Conservation (phyloP, 441 rosid genomes). For the Flueggea neowawraea region DNA sequence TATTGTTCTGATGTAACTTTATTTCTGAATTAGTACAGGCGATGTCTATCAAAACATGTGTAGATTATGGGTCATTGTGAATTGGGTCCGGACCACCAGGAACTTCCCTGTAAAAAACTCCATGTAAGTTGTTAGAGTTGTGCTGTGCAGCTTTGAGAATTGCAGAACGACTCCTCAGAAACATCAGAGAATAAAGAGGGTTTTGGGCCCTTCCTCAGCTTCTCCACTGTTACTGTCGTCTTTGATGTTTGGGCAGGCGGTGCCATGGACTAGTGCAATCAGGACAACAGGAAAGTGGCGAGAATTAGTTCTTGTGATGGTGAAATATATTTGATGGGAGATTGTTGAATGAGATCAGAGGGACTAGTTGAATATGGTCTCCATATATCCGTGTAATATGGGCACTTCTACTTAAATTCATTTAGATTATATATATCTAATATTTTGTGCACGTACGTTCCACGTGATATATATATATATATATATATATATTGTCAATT, state of each 20-base stretch:
- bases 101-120: constrained; percentile 29
- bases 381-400: no score
- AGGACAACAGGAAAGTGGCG: constrained; percentile 13
- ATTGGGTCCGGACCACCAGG: constrained; percentile 42
- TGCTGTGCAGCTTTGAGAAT: constrained; percentile 10
- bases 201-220: constrained; percentile 1
- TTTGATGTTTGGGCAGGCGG: constrained; percentile 19
- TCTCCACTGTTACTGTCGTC: background rate
- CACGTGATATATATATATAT: no score
- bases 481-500: no score
- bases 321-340: background rate
- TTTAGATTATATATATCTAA: no score
- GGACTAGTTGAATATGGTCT: no score
- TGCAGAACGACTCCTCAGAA: constrained; percentile 18
- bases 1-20: no score
- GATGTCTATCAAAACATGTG: no score
- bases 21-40: no score
- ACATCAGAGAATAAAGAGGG: constrained; percentile 21
- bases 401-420: no score
- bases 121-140: constrained; percentile 1
- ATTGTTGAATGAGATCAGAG: background rate
- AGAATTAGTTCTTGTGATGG: constrained; percentile 19
- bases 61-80: constrained; percentile 28
- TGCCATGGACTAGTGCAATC: constrained; percentile 14
- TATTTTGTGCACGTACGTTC: no score